Base-by-base conservation (phyloP, 2,329 filamentous ascomycete genomes). In the Clonostachys chloroleuca region DNA sequence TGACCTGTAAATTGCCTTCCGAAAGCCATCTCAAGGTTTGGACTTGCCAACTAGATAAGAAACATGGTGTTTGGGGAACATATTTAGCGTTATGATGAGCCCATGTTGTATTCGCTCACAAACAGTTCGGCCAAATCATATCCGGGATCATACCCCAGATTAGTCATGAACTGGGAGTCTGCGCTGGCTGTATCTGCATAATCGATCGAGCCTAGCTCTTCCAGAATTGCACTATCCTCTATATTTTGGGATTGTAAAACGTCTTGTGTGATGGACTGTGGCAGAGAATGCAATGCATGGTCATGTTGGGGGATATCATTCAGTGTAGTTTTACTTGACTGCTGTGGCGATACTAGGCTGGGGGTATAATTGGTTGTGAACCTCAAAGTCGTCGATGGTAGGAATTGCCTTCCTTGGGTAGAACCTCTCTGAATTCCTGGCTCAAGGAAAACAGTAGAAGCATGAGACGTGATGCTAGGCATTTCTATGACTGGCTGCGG, bases 91-190 rank as follows among this genome's bases (percentile, higher is more conserved):
- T 10, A 30, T 30, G 24, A 30, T 10, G 24, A 30, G 24, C 24
- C 24, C 24, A 54, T 52, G 16, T 68, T 64, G 56, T 68, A 72
- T 24, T 70, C 67, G 24, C 65, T 61, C 45, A 61, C 58, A 53
- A 65, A 63, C 67, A 80, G 70, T 52, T 82, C 79, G 0, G 73
- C 70, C 44, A 84, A 67, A 48, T 82, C 80, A 34, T 78, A 75
- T 24, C 81, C 81, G 0, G 82, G 81, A 2, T 76, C 80, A 58
- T 85, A 84, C 0, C 83, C 83, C 17, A 86, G 67, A 54, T 86
- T 86, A 41, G 80, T 74, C 81, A 86, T 83, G 55, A 86, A 85
- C 51, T 83, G 78, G 3, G 78, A 72, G 52, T 84, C 80, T 12
- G 74, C 70, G 24, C 79, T 76, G 41, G 78, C 63, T 35, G 68